Evolutionary conservation across 176 grass and related monocot species (phyloP), one percentile per base, ranked within the genome.

Genomic region (Areca catechu): DNA sequence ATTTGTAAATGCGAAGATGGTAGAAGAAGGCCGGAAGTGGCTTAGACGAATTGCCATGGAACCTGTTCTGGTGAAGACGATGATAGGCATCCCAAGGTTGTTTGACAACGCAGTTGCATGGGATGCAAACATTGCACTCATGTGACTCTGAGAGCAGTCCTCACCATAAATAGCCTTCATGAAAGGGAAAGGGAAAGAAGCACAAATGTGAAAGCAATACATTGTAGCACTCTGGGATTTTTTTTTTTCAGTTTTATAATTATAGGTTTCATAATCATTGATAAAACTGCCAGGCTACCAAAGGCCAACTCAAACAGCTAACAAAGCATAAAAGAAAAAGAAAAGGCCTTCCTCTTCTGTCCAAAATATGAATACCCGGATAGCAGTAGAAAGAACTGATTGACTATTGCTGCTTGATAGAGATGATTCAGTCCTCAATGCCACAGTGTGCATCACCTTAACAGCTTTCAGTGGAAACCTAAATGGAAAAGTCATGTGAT

Each of bases 391-490:
- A 29, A 29, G 28, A 29, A 29, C 28, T 29, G 28, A 29, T 5
- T 5, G 28, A 29, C 28, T 29, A 29, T 5, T 29, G 28, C 28
- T 29, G 28, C 4, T 6, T 5, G 28, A 29, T 29, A 29, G 28
- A 29, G 80, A 84, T 69, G 92, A 88, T 63, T 97, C 86, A 74
- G 86, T 97, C 86, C 80, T 79, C 49, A 88, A 71, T 22, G 92
- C 92, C 65, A 97, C 86, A 57, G 80, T 82, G 72, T 91, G 83
- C 92, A 85, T 91, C 72, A 97, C 86, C 74, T 80, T 91, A 37
- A 97, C 92, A 72, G 92, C 92, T 78, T 97, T 97, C 48, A 97
- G 22, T 51, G 92, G 92, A 73, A 82, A 97, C 78, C n/a, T n/a
- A n/a, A n/a, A n/a, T n/a, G n/a, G n/a, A n/a, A n/a, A n/a, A n/a